Percentiles rank a stretch among this genome's conserved stretches.
phyloP scores from a whole-genome alignment of 352 stramenopile genomes.

The Globisporangium ultimum region DNA sequence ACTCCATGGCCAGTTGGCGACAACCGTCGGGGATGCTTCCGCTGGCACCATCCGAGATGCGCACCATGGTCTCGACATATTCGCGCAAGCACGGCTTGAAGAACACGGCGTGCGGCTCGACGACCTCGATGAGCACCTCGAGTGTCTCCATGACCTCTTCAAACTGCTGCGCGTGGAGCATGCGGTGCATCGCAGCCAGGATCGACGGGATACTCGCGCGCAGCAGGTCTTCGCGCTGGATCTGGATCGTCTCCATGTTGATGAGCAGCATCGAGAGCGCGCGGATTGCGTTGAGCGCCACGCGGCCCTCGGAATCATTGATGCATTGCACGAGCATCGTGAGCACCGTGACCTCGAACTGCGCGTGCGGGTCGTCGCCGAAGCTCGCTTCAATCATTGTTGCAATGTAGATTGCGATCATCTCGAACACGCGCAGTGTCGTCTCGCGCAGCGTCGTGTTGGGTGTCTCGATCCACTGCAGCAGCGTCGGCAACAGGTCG shows the following conservation, averaged over 20 bases:
- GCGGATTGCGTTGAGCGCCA: conserved; percentile 67
- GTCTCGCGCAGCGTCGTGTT: conserved; percentile 62
- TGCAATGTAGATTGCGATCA: conserved; percentile 76
- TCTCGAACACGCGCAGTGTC: conserved; percentile 74
- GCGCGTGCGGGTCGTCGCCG: conserved; percentile 14
- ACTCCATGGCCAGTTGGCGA: conserved; percentile 81
- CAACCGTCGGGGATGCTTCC: conserved; percentile 53
- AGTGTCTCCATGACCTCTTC: conserved; percentile 76
- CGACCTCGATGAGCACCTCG: conserved; percentile 81
- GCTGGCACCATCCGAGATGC: conserved; percentile 45
- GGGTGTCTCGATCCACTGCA: conserved; percentile 50
- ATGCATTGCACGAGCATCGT: conserved; percentile 49
- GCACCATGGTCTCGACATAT: conserved; percentile 69
- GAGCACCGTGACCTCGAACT: conserved; percentile 51
- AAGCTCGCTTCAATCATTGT: conserved; percentile 37
- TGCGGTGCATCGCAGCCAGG: conserved; percentile 44
- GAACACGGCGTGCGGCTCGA: conserved; percentile 63
- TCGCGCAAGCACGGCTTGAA: conserved; percentile 64
- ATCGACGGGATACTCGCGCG: conserved; percentile 46
- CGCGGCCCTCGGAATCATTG: conserved; percentile 49
- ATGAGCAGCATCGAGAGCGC: conserved; percentile 74
- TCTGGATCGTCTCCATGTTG: conserved; percentile 59
- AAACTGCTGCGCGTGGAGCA: conserved; percentile 52
- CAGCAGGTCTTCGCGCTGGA: conserved; percentile 55
- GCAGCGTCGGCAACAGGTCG: conserved; percentile 60